These are phyloP conservation scores for Blepharisma stoltei DNA, from an alignment of 73 alveolate genomes.

Conservation along the genomic window DNA sequence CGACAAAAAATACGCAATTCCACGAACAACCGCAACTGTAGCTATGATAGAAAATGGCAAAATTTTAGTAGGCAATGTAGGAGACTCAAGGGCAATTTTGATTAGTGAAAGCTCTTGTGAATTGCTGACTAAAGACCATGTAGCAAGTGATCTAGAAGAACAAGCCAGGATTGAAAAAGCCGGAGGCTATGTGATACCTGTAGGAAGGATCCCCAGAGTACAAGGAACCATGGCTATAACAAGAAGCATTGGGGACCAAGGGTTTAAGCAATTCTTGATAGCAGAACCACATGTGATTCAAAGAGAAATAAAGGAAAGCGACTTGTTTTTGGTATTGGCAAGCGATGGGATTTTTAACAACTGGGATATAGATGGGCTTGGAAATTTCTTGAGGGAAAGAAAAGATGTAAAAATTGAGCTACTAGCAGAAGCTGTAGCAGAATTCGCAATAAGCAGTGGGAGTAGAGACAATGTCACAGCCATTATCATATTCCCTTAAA, in stretches of 20 bases:
- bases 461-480: constrained; percentile 6
- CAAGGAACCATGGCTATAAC: neutral
- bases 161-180: neutral
- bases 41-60: neutral
- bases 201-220: neutral
- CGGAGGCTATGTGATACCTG: neutral
- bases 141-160: neutral
- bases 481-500: neutral
- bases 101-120: neutral
- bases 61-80: neutral
- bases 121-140: constrained; percentile 6
- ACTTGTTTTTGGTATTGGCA: neutral
- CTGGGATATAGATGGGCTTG: neutral
- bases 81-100: neutral
- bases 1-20: too few species aligned
- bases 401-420: neutral
- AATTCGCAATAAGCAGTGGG: constrained; percentile 3
- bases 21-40: neutral
- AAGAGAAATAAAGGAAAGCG: neutral
- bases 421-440: neutral
- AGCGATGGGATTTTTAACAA: neutral
- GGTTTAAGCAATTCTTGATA: neutral
- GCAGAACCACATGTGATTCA: neutral
- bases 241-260: neutral
- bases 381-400: constrained; percentile 3